These are phyloP conservation scores for Suaeda aralocaspica DNA, from an alignment of 148 eudicot genomes.

Conservation along the genomic window DNA sequence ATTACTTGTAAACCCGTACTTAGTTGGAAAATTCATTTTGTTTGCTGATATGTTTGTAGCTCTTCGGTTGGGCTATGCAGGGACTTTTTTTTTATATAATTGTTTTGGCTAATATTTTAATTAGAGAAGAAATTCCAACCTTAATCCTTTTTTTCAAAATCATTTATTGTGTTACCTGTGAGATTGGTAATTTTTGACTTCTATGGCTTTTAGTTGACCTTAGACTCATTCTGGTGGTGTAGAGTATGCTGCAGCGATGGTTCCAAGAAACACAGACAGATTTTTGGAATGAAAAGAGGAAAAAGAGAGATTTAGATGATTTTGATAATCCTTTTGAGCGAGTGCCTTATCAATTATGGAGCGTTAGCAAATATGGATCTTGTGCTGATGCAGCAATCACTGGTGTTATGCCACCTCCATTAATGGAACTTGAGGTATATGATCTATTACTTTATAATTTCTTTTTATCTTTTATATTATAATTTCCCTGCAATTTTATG, in stretches of 20 bases:
- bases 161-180: not conserved
- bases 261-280: constrained; percentile 51
- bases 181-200: not conserved
- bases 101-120: not conserved
- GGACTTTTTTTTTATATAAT: not conserved
- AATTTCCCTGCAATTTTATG: no score
- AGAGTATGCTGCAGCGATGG: constrained; percentile 79
- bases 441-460: not conserved
- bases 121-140: not conserved
- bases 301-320: constrained; percentile 35
- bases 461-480: not conserved
- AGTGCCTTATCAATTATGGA: constrained; percentile 91
- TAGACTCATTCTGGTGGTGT: constrained; percentile 33
- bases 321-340: constrained; percentile 43
- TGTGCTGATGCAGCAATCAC: constrained; percentile 95
- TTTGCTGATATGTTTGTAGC: not conserved
- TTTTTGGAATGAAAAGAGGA: constrained; percentile 46
- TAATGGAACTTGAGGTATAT: constrained; percentile 80
- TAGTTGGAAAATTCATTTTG: not conserved
- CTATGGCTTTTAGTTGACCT: constrained; percentile 10
- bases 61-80: not conserved
- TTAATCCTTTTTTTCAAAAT: not conserved
- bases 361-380: constrained; percentile 78
- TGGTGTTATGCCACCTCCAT: constrained; percentile 93
- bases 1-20: not conserved